A percentile compares a stretch with the other conserved stretches of the same genome.
phyloP scores from a whole-genome alignment of 1,139 yeast species.

The Pichiaceae sp. region DNA sequence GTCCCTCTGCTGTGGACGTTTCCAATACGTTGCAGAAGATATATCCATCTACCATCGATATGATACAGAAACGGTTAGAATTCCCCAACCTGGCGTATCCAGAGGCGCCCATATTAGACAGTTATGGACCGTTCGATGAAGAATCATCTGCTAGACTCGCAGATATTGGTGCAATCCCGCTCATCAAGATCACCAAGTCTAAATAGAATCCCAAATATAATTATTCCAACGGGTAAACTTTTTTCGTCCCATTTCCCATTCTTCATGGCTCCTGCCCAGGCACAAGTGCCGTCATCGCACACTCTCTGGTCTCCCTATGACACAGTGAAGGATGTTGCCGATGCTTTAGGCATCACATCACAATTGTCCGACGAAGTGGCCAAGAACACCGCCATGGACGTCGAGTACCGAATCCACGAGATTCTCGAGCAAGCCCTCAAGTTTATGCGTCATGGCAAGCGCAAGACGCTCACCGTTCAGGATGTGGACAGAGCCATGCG shows the following conservation, averaged over 20 bases:
- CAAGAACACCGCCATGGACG: constrained; percentile 95
- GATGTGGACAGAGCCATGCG: constrained; percentile 79
- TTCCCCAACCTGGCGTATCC: too few species aligned
- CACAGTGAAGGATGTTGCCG: constrained; percentile 95
- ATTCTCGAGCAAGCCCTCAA: constrained; percentile 91
- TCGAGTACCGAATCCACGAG: constrained; percentile 93
- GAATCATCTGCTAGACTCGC: not conserved
- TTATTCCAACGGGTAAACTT: too few species aligned
- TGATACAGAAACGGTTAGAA: not conserved
- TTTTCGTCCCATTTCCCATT: too few species aligned
- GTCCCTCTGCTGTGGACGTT: constrained; percentile 12
- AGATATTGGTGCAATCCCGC: constrained; percentile 6
- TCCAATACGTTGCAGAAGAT: not conserved
- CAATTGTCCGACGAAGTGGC: constrained; percentile 83
- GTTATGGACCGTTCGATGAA: too few species aligned
- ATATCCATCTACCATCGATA: constrained; percentile 3
- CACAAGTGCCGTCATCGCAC: constrained; percentile 48
- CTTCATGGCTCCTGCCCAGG: too few species aligned
- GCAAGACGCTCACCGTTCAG: constrained; percentile 70
- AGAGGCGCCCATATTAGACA: too few species aligned
- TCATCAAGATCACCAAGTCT: too few species aligned
- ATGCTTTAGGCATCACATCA: constrained; percentile 68
- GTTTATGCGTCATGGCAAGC: constrained; percentile 90
- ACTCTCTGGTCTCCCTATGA: constrained; percentile 97
- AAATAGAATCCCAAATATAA: too few species aligned